Percentiles rank a stretch among this genome's conserved stretches.
Evolutionary conservation across 2,329 filamentous ascomycete genomes (phyloP).

Genomic region (Fusarium anguioides): DNA sequence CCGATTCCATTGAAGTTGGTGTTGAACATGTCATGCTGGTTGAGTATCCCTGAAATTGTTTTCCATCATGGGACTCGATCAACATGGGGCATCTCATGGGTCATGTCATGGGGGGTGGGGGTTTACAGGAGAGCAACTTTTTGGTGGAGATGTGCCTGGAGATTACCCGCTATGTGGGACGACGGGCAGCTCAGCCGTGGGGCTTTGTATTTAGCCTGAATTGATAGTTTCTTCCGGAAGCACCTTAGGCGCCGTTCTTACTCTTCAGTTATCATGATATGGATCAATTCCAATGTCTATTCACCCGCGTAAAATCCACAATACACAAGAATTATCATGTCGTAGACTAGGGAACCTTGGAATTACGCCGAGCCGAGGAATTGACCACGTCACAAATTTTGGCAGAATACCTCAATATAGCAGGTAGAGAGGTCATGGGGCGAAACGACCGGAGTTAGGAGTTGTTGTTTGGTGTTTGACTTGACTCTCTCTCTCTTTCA

Average conservation of each 20-base stretch:
- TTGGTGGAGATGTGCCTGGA: constrained; percentile 26
- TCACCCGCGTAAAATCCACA: constrained; percentile 29
- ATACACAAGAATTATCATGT: neutral
- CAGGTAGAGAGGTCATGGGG: constrained; percentile 21
- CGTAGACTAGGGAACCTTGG: constrained; percentile 28
- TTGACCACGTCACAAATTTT: constrained; percentile 30
- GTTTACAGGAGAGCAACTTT: constrained; percentile 19
- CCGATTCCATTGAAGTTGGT: neutral
- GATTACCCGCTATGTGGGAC: constrained; percentile 44
- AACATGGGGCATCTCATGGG: neutral
- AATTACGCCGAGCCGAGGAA: constrained; percentile 23
- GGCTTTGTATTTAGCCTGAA: constrained; percentile 42
- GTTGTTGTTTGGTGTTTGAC: neutral
- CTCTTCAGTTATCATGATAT: constrained; percentile 30
- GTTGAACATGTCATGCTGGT: no score
- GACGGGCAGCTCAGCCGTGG: constrained; percentile 33
- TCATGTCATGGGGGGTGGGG: neutral
- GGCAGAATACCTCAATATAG: neutral
- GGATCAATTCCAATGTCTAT: constrained; percentile 2
- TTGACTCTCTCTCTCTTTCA: neutral
- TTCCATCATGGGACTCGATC: constrained; percentile 31
- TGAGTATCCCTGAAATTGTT: neutral
- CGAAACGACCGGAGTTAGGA: constrained; percentile 5
- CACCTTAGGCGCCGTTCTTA: neutral
- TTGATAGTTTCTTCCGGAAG: constrained; percentile 29